These are phyloP conservation scores for Pistacia atlantica DNA, from an alignment of 345 rosid genomes.

Conservation along the genomic window DNA sequence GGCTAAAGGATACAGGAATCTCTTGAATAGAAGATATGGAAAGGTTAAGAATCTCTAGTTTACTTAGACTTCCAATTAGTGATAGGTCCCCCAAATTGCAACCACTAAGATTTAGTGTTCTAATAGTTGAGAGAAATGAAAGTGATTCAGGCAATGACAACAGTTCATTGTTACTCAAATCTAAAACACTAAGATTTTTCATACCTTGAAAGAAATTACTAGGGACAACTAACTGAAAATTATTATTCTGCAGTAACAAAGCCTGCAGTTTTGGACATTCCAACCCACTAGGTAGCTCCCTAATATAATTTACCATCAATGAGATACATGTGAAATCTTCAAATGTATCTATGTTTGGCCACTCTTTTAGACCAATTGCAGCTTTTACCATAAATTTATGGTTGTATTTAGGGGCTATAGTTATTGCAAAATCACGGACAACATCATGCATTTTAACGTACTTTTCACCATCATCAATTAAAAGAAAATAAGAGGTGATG, in stretches of 20 bases:
- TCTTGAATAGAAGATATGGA: no score
- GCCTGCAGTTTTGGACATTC: slow-evolving; percentile 7
- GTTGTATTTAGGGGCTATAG: background rate
- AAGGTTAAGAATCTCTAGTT: background rate
- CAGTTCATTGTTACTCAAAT: background rate
- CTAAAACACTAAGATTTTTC: background rate
- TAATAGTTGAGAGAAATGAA: background rate
- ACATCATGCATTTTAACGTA: background rate
- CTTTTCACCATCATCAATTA: background rate
- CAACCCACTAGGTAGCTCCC: background rate
- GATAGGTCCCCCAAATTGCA: no score
- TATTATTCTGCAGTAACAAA: background rate
- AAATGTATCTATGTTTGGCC: background rate
- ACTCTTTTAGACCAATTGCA: background rate
- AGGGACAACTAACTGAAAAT: background rate
- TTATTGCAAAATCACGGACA: background rate
- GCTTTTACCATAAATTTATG: background rate
- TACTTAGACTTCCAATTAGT: no score
- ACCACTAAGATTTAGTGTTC: background rate
- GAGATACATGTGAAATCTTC: background rate
- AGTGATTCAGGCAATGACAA: background rate
- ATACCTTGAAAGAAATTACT: background rate
- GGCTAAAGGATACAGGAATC: background rate
- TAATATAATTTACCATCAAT: background rate
- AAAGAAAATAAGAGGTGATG: background rate